Evolutionary conservation across 495 filamentous ascomycete genomes (phyloP), one percentile per base, ranked within the genome.

Genomic region (Neurospora sp.): DNA sequence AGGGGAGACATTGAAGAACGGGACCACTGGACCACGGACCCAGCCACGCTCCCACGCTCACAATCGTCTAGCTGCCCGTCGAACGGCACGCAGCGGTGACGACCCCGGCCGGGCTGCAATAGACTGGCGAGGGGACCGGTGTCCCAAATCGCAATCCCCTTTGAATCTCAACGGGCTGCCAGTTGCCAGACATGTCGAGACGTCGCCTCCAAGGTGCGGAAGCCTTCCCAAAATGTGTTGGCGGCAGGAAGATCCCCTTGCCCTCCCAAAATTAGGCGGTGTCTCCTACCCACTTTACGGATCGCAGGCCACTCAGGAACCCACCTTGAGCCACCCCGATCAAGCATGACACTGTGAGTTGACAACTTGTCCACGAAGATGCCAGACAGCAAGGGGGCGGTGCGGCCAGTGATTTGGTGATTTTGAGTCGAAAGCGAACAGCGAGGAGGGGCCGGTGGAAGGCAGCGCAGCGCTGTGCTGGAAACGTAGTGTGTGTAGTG

Each of bases 251-350:
- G 77, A 78, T 78, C 77, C 74, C 75, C 73, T 71, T 70, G 78
- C 76, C 78, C 78, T 45, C 75, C 73, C 76, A 78, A 79, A 79
- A 81, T 82, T 76, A 80, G 79, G 81, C 80, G 80, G 80, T 77
- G 79, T 79, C 78, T 75, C 74, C 75, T 76, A 73, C 73, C 78
- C 70, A 71, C 75, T 59, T 15, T 21, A 59, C 48, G 24, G 48
- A 45, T 43, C 39, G 34, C 39, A 34, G 37, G 48, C 48, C 48
- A 59, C 24, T 59, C 24, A 15, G 54, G 54, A 62, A 62, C 31
- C 54, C 54, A 62, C 54, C 54, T 62, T 31, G 54, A 62, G 54
- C 54, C 54, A 62, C 54, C 54, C 24, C 54, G 54, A 59, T 62
- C 24, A 62, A 31, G 54, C 54, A 62, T 62, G 24, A 62, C 24